Percentiles rank a stretch among this genome's conserved stretches.
These are phyloP conservation scores for Paramecium primaurelia DNA, from an alignment of 73 alveolate genomes.

Conservation along the genomic window DNA sequence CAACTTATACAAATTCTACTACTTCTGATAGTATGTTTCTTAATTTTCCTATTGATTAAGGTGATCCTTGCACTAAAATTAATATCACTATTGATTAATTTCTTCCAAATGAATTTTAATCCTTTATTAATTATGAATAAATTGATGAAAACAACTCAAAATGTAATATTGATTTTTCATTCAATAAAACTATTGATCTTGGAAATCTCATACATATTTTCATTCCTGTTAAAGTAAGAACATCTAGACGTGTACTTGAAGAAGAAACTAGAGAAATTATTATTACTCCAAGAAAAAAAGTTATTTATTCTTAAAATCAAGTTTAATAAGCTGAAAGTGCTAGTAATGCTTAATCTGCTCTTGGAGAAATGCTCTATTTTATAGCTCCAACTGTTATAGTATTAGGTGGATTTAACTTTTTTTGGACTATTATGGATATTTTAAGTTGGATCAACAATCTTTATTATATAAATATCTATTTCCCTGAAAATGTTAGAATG, in stretches of 20 bases:
- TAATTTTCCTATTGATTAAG: neutral
- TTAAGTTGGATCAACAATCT: slow-evolving; percentile 29
- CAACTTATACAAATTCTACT: neutral
- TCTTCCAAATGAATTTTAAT: neutral
- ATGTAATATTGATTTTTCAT: neutral
- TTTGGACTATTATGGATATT: slow-evolving; percentile 20
- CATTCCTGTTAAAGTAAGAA: neutral
- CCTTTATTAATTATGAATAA: neutral
- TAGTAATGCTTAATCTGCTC: neutral
- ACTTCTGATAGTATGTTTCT: neutral
- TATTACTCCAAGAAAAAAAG: neutral
- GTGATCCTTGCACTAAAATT: neutral
- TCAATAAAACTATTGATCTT: neutral
- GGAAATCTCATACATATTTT: neutral
- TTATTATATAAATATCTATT: neutral
- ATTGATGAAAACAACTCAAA: neutral
- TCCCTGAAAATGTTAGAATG: neutral
- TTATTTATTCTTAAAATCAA: slow-evolving; percentile 1
- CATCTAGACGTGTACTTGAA: neutral
- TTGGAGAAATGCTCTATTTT: neutral
- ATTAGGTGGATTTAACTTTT: slow-evolving; percentile 25
- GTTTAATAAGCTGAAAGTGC: slow-evolving; percentile 11
- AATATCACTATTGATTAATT: neutral
- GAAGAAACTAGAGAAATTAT: neutral
- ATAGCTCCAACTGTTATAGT: neutral